These are phyloP conservation scores for Xylaria sp. DNA, from an alignment of 495 filamentous ascomycete species.

Conservation along the genomic window DNA sequence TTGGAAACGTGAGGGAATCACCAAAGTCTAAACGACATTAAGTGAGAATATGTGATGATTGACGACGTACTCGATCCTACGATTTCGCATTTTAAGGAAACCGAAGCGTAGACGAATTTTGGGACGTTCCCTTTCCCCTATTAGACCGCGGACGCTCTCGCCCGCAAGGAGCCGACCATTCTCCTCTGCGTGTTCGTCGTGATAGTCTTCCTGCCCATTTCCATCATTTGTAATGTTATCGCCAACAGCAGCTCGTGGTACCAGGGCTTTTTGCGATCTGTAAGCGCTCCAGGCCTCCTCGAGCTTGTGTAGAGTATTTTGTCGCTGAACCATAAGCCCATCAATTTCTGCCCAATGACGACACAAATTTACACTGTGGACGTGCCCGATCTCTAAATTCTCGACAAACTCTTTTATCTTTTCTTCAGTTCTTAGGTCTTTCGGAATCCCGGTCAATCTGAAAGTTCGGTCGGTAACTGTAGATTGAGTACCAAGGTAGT, in stretches of 20 bases:
- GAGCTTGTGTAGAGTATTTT: conserved; percentile 69
- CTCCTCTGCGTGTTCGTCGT: conserved; percentile 53
- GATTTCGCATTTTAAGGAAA: conserved; percentile 72
- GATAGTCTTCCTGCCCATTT: conserved; percentile 34
- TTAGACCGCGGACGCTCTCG: conserved; percentile 41
- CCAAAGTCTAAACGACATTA: background rate
- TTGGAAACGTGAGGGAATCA: background rate
- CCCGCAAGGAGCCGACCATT: conserved; percentile 59
- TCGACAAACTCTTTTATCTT: conserved; percentile 89
- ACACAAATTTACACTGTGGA: conserved; percentile 87
- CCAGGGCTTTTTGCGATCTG: conserved; percentile 40
- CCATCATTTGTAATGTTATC: background rate
- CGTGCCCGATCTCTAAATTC: conserved; percentile 87
- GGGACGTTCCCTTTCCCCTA: conserved; percentile 61
- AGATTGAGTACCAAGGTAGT: conserved; percentile 90
- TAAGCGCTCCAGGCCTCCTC: conserved; percentile 87
- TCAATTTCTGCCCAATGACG: conserved; percentile 88
- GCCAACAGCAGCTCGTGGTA: background rate
- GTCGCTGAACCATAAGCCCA: conserved; percentile 70
- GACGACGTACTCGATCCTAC: conserved; percentile 65
- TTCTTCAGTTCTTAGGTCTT: conserved; percentile 77
- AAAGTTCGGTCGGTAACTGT: conserved; percentile 96
- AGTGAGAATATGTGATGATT: background rate
- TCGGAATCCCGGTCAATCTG: conserved; percentile 86
- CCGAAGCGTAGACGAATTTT: conserved; percentile 81